Evolutionary conservation across 2,329 filamentous ascomycete genomes (phyloP), one percentile per base, ranked within the genome.

Genomic region (Xylariaceae sp.): DNA sequence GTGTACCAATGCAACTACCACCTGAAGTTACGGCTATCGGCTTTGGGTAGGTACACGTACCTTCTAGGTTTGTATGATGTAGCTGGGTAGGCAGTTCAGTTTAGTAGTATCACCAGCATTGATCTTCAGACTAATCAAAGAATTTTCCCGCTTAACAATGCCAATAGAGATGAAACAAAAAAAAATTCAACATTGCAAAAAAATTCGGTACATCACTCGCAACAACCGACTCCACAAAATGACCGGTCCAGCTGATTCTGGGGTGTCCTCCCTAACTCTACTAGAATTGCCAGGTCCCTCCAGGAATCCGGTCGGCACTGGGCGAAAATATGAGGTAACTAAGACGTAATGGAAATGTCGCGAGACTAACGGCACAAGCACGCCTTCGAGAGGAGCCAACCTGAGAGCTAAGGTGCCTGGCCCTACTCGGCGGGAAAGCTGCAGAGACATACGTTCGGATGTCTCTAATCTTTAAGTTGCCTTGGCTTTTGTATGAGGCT

Each of bases 301-400:
- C 44, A 37, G 10, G 40, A 53, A 51, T 48, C 52, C 32, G 48
- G 52, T 37, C 48, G 41, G 50, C 51, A 54, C 47, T 47, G 52
- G 42, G 50, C 40, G 44, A 18, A 54, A 50, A 52, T 48, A 62
- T 68, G 57, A 65, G 62, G 64, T 70, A 69, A 68, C 56, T 57
- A 67, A 68, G 59, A 70, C 68, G 68, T 70, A 70, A 70, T 70
- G 58, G 40, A 66, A 69, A 70, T 54, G 44, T 54, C 48, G 44
- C 50, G 45, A 56, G 51, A 26, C 56, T 45, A 52, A 53, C 44
- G 26, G 18, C 48, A 21, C 50, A 37, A 50, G 45, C 60, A 53
- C 51, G 54, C 9, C 23, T 26, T 26, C 9, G 4, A 26, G 23
- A 4, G n/a, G 4, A 26, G 23, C 4, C 23, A 9, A 26, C 4